phyloP scores from a whole-genome alignment of 2,329 filamentous ascomycete genomes.

The Aureobasidium sp. region DNA sequence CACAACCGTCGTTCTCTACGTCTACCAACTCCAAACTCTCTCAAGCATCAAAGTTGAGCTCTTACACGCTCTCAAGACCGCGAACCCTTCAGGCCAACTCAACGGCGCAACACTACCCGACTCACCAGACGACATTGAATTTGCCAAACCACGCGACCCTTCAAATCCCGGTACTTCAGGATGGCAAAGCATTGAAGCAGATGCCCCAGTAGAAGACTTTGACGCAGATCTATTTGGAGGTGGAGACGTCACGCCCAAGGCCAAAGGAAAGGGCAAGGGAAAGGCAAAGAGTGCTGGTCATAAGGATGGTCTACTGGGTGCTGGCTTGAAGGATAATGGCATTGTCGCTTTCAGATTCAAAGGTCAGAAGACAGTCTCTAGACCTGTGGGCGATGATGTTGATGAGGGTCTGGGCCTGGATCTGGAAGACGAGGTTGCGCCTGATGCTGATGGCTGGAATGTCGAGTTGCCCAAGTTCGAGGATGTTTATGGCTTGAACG shows the following conservation, averaged over 20 bases:
- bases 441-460: conserved; percentile 15
- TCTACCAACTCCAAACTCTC: conserved; percentile 34
- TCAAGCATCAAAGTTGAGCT: conserved; percentile 32
- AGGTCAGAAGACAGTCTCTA: not conserved
- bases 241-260: conserved; percentile 18
- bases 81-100: conserved; percentile 26
- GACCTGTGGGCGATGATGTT: conserved; percentile 9
- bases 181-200: conserved; percentile 27
- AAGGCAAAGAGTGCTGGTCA: conserved; percentile 22
- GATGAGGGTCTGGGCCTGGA: conserved; percentile 18
- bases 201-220: conserved; percentile 17
- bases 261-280: conserved; percentile 33
- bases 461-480: conserved; percentile 11
- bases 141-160: conserved; percentile 33
- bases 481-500: conserved; percentile 12
- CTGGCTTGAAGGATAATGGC: conserved; percentile 24
- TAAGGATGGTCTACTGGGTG: conserved; percentile 29
- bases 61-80: conserved; percentile 32
- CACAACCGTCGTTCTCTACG: conserved; percentile 38
- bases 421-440: conserved; percentile 8
- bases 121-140: conserved; percentile 29
- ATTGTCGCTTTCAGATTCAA: conserved; percentile 28
- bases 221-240: conserved; percentile 19
- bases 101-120: conserved; percentile 30
- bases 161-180: conserved; percentile 30